phyloP scores from a whole-genome alignment of 2,329 filamentous ascomycete genomes.

The Fusarium pininemorale region DNA sequence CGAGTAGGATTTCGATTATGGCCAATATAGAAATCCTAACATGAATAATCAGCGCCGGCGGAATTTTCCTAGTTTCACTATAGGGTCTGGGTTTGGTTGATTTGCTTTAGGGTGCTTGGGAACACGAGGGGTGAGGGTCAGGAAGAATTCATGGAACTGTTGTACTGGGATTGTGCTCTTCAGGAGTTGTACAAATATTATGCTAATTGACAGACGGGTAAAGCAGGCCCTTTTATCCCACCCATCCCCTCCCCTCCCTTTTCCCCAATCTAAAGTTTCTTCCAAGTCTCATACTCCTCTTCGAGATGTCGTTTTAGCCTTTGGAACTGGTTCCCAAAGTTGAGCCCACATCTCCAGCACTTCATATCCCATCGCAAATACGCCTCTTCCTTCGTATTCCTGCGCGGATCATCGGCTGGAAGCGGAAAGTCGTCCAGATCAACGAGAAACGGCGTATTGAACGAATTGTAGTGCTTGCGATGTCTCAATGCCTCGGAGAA shows the following conservation, averaged over 20 bases:
- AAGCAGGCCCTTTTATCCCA: constrained; percentile 27
- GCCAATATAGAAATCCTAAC: not conserved
- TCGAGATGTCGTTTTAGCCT: constrained; percentile 79
- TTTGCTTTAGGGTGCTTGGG: constrained; percentile 2
- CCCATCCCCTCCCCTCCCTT: not conserved
- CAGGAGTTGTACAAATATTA: constrained; percentile 28
- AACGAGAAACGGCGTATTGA: constrained; percentile 86
- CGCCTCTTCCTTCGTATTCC: constrained; percentile 62
- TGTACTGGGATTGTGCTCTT: constrained; percentile 1
- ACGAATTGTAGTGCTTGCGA: constrained; percentile 91
- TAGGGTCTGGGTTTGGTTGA: not conserved
- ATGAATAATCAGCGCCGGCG: not conserved
- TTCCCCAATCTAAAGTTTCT: constrained; percentile 59
- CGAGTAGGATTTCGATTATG: constrained; percentile 2
- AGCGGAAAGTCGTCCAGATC: constrained; percentile 83
- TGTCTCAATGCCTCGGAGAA: constrained; percentile 77
- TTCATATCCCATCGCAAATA: constrained; percentile 73
- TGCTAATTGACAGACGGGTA: constrained; percentile 20
- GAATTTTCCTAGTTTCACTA: not conserved
- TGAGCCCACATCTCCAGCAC: constrained; percentile 85
- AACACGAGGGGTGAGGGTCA: not conserved
- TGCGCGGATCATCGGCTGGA: constrained; percentile 68
- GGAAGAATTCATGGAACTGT: constrained; percentile 6
- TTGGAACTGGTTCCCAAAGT: constrained; percentile 79
- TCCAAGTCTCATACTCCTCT: constrained; percentile 81